Percentiles rank a stretch among this genome's conserved stretches.
These are phyloP conservation scores for Ceratocystis lukuohia DNA, from an alignment of 2,329 filamentous ascomycete genomes.

Conservation along the genomic window DNA sequence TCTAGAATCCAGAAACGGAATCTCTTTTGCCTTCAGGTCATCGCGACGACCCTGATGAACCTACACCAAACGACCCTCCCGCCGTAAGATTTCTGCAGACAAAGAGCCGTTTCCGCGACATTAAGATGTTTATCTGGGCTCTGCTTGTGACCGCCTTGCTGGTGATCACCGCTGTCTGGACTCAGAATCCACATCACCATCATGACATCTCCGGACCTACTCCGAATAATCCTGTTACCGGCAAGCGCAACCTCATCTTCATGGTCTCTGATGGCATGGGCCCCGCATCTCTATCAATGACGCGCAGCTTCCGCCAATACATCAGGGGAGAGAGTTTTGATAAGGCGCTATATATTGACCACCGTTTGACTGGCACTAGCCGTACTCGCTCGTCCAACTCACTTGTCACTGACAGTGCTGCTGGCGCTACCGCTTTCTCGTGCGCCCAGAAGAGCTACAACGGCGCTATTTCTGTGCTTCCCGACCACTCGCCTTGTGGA, in stretches of 20 bases:
- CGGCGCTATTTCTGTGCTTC: conserved; percentile 80
- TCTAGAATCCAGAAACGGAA: conserved; percentile 12
- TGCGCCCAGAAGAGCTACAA: conserved; percentile 94
- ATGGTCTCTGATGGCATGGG: conserved; percentile 99
- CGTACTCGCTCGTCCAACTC: conserved; percentile 73
- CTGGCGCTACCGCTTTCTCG: conserved; percentile 92
- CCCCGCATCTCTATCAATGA: conserved; percentile 75
- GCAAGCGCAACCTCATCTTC: conserved; percentile 89
- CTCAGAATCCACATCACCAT: conserved; percentile 62
- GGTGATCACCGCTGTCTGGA: conserved; percentile 63
- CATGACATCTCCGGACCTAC: conserved; percentile 26
- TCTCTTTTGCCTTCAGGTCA: conserved; percentile 26
- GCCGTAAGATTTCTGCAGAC: conserved; percentile 18
- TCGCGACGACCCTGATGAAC: conserved; percentile 25
- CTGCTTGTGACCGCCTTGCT: conserved; percentile 65
- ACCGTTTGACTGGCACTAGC: conserved; percentile 80
- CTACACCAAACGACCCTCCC: conserved; percentile 22
- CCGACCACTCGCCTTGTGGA: conserved; percentile 74
- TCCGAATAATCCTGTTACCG: conserved; percentile 24
- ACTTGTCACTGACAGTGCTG: conserved; percentile 86
- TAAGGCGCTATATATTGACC: conserved; percentile 67
- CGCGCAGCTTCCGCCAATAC: conserved; percentile 73
- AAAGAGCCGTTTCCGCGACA: conserved; percentile 46
- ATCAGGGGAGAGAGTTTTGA: conserved; percentile 57
- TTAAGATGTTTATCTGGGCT: conserved; percentile 70